Evolutionary conservation across 2,329 filamentous ascomycete genomes (phyloP), one percentile per base, ranked within the genome.

Genomic region (Huntiella omanensis): DNA sequence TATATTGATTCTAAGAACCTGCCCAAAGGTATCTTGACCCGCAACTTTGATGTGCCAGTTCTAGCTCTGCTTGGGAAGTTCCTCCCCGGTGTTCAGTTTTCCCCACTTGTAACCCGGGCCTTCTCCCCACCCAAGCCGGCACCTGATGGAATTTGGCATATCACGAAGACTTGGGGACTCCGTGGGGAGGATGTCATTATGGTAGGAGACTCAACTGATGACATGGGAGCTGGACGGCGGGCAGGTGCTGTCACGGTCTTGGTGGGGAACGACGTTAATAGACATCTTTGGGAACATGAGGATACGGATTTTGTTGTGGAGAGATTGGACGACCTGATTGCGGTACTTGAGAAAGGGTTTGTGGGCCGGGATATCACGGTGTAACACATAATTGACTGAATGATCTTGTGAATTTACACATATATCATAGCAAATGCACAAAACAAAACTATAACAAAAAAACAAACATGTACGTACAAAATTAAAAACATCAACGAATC

Each of bases 211-310:
- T 86, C 80, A 12, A 75, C 93, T 47, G 91, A 96, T 59, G 91
- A 98, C 58, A 92, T 96, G 75, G 83, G 80, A 5, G 85, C 88
- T 1, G 88, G 91, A 0, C 73, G 80, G 50, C 69, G 68, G 45
- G 88, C 88, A 0, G 88, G 88, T 1, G 84, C 87, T 1, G 82
- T 85, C 33, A 96, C 91, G 0, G 86, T 96, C n/a, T 58, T 96
- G 57, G 10, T 98, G 39, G 70, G 80, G 12, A 92, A 92, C 56
- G 75, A 83, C n/a, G 77, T 71, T n/a, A 94, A 94, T 57, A 61
- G 60, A 47, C 69, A 80, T 52, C 58, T 94, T 49, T 73, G 69
- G 5, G 67, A 73, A 17, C 82, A 92, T 57, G 71, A 77, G 52
- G 74, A 85, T 59, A 92, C 84, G 0, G 84, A 92, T 60, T 55